Evolutionary conservation across 192 early-diverging fungal genomes (phyloP).

Genomic region (Coemansia sp.): DNA sequence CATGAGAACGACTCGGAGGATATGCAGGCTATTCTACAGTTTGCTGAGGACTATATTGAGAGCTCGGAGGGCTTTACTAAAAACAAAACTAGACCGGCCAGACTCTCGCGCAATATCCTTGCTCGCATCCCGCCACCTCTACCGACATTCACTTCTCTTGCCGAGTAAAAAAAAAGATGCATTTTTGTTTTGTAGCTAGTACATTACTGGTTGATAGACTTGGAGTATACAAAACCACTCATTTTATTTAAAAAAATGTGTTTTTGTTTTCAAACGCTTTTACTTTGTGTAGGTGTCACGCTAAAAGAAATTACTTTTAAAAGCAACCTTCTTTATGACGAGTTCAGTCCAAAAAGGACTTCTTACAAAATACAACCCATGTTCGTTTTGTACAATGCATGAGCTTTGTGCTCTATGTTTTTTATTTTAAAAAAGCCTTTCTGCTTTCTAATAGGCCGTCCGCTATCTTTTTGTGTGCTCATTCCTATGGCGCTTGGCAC

Average conservation of each 20-base stretch:
- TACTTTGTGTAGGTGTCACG: background rate
- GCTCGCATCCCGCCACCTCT: slow-evolving; percentile 45
- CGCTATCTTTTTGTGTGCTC: background rate
- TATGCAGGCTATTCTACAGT: slow-evolving; percentile 51
- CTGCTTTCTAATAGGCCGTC: background rate
- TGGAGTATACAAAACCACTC: too few relatives aligned
- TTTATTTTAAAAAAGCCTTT: background rate
- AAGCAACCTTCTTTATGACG: background rate
- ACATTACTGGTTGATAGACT: too few relatives aligned
- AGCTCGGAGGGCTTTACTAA: slow-evolving; percentile 49
- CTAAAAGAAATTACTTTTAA: too few relatives aligned
- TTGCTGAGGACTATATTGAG: slow-evolving; percentile 54
- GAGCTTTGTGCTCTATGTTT: background rate
- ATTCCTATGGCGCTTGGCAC: background rate
- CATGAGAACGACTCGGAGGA: slow-evolving; percentile 52
- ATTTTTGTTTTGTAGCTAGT: background rate
- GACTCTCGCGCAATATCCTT: slow-evolving; percentile 44
- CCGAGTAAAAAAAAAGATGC: slow-evolving; percentile 15
- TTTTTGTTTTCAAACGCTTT: too few relatives aligned
- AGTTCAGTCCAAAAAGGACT: background rate
- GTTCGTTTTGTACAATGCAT: background rate
- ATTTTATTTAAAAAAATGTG: too few relatives aligned
- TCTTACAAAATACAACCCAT: too few relatives aligned
- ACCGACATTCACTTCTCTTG: slow-evolving; percentile 41
- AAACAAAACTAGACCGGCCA: slow-evolving; percentile 42